Percentiles rank a stretch among this genome's conserved stretches.
Evolutionary conservation across 2,329 filamentous ascomycete genomes (phyloP).

Genomic region (Didymosphaeria variabile): DNA sequence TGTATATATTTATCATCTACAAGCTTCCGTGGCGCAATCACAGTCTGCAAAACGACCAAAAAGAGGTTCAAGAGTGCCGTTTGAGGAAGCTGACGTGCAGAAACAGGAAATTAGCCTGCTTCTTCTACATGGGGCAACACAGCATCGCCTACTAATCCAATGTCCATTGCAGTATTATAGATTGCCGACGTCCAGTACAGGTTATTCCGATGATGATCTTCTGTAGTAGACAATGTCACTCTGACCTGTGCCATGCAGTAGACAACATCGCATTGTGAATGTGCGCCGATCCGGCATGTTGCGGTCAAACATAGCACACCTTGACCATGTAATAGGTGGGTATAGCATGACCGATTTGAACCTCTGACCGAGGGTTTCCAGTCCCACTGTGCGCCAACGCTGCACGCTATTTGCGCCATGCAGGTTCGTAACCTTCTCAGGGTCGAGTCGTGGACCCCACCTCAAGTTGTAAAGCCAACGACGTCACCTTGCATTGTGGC

Average conservation of each 20-base stretch:
- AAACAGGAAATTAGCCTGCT: neutral
- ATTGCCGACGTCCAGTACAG: neutral
- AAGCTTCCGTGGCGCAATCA: neutral
- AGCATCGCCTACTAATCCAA: neutral
- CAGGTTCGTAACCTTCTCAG: neutral
- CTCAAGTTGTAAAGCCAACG: neutral
- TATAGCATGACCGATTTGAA: neutral
- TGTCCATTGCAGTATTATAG: neutral
- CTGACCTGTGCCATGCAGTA: too few relatives aligned
- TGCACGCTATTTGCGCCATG: slow-evolving; percentile 4
- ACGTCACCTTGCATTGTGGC: slow-evolving; percentile 11
- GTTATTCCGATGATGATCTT: neutral
- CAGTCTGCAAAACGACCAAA: neutral
- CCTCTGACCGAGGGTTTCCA: neutral
- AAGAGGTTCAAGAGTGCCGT: slow-evolving; percentile 4
- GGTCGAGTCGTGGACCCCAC: slow-evolving; percentile 3
- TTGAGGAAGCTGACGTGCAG: slow-evolving; percentile 3
- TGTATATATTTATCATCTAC: neutral
- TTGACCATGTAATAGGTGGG: neutral
- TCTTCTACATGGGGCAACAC: neutral
- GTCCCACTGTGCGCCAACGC: slow-evolving; percentile 1
- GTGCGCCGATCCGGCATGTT: neutral
- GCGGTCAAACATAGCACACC: neutral
- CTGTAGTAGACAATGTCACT: neutral
- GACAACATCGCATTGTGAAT: neutral